Evolutionary conservation across 768 basidiomycete species (phyloP), one percentile per base, ranked within the genome.

Genomic region (Mycena filopes): DNA sequence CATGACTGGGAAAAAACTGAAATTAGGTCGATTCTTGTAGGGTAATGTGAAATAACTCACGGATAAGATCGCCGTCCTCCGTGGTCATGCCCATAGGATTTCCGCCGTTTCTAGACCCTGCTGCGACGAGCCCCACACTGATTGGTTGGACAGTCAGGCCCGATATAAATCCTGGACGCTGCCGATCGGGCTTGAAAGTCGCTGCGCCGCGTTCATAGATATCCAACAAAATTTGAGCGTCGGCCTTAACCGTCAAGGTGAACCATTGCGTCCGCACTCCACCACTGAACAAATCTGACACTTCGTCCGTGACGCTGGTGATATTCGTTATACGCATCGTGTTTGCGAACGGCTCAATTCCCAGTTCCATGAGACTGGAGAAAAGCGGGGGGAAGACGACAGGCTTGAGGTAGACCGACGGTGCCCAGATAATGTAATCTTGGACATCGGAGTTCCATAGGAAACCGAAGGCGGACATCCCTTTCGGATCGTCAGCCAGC

Each of bases 141-240:
- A 68, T 62, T 20, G 68, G 64, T 38, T 69, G 68, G 6, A 58
- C 33, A 10, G 55, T 62, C n/a, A 66, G 29, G 16, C 51, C 65
- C 43, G 43, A 53, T 0, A 55, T 46, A 29, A 58, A 54, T 4
- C 60, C 60, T 2, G 64, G 23, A 5, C 55, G 51, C 9, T 51
- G 26, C 20, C 46, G 38, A 28, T 50, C 42, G 10, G 50, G 25
- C 13, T 38, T 41, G 28, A 68, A 66, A 2, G 57, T 23, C 10
- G 50, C 64, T 4, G 55, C 41, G 2, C 49, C 67, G 9, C 55
- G 57, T 23, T 60, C 38, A 23, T 60, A 59, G 23, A 67, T 55
- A 26, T 71, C 64, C 42, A 56, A 42, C 13, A 57, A 45, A 18
- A 65, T 42, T 10, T 58, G 28, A 1, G 49, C 50, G 42, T 71